Evolutionary conservation across 1,139 yeast species (phyloP), one percentile per base, ranked within the genome.

Genomic region (Pichia sp.): DNA sequence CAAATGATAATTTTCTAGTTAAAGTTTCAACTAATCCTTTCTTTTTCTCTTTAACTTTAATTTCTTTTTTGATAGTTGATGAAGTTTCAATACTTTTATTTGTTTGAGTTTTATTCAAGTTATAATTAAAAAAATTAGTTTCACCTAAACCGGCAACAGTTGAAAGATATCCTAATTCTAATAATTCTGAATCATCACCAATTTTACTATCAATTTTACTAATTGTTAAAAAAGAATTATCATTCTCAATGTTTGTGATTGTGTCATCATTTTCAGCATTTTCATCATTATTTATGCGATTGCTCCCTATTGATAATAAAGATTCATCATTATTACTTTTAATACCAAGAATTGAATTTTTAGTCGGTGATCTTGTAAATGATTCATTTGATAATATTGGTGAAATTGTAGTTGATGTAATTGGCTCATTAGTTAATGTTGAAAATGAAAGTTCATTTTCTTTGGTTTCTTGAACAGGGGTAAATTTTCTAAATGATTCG

Each of bases 61-160:
- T 30, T 7, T 28, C 11, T 7, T 40, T 41, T 10, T 40, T 27
- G 9, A 50, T 40, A n/a, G 49, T 45, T n/a, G 40, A 45, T 4
- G 40, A 31, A 8, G 48, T 53, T 11, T 49, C 40, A 29, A 27
- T 9, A 40, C 47, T 36, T 11, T 35, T 48, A 8, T 44, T 29
- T 25, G 37, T 44, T 30, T 39, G 40, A 11, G 31, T 31, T 11
- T 36, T 34, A 10, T 31, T 48, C 32, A 51, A 48, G 10, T 26
- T 32, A 7, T 25, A 8, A 5, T 33, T 52, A 29, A 64, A 62
- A 41, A 63, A 59, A 4, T 57, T 46, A 1, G 65, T 60, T 40
- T 64, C 68, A 27, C 62, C 62, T 11, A 60, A 50, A 5, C 66
- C 67, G 30, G 54, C 58, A 37, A 62, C 49, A 8, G 58, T 56